Base-by-base conservation (phyloP, 495 filamentous ascomycete genomes). In the Penicillium ochrochloron region DNA sequence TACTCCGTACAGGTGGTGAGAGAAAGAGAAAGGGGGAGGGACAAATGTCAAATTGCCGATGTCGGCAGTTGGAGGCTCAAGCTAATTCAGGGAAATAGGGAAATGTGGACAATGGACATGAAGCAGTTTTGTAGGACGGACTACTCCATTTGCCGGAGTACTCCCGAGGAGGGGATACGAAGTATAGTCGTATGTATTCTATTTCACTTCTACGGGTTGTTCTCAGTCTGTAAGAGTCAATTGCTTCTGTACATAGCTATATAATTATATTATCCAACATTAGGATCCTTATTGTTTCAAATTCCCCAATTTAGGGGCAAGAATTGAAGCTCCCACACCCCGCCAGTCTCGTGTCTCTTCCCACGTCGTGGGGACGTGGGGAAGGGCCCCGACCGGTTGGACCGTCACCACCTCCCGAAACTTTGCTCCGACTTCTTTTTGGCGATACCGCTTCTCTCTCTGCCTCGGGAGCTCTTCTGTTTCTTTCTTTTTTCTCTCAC, bases 291-390 rank as follows among this genome's bases (percentile, higher is more conserved):
- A 11, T 17, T 17, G 3, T 11, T 44, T 17, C 8, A 21, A 11
- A 5, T 25, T 25, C 25, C 14, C 2, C 21, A 48, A 4, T 12
- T 25, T 23, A 12, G 15, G 21, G 8, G 52, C 52, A 33, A 27
- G 3, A 2, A 10, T 34, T 34, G 0, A 14, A 39, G 53, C 53
- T 60, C 57, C 44, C 33, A 51, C 57, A 37, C n/a, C 41, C 29
- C 41, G 29, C 31, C 53, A 3, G 5, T 41, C 37, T 5, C 31
- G 14, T 41, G 3, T 41, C 37, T 12, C 29, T 10, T 44, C 42
- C 37, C 31, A 37, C 29, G 41, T 60, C 46, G 64, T 66, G 64
- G 59, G 60, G 64, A 62, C 60, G 64, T 66, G 64, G 64, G 64
- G 59, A 61, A 61, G 11, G 19, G 14, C 44, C 41, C 57, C 41